phyloP scores from a whole-genome alignment of 495 filamentous ascomycete species.

The Neurospora hispaniola region DNA sequence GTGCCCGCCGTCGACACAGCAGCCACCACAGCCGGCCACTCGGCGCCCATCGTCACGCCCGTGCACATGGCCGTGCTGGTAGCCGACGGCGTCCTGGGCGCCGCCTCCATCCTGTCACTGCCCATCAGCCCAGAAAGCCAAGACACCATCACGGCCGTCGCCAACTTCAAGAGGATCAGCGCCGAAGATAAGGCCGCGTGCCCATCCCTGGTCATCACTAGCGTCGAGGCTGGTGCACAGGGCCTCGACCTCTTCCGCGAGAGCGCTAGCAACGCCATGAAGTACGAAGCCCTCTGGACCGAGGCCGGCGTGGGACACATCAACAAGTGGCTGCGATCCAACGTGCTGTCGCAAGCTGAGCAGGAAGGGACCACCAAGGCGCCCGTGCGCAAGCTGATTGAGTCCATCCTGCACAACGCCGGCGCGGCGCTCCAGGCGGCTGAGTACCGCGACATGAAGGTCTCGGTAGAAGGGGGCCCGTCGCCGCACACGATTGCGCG shows the following conservation, averaged over 20 bases:
- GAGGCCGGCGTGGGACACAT: conserved; percentile 55
- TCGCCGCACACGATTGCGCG: conserved; percentile 32
- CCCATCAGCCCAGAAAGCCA: conserved; percentile 21
- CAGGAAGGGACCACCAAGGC: conserved; percentile 40
- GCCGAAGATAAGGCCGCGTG: conserved; percentile 21
- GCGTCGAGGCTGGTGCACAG: conserved; percentile 37
- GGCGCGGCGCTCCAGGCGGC: conserved; percentile 41
- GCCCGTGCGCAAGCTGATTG: conserved; percentile 53
- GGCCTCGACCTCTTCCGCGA: conserved; percentile 57
- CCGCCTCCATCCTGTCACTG: conserved; percentile 27
- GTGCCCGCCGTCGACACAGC: conserved; percentile 63
- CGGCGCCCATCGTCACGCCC: conserved; percentile 61
- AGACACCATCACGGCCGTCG: conserved; percentile 28
- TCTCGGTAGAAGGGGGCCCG: conserved; percentile 10
- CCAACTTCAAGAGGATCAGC: conserved; percentile 30
- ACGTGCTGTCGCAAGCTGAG: conserved; percentile 26
- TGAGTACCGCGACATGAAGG: conserved; percentile 30
- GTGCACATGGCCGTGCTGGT: conserved; percentile 77
- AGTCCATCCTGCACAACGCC: conserved; percentile 52
- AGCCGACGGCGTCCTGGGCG: conserved; percentile 48
- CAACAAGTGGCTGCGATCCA: conserved; percentile 54
- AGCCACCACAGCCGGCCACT: conserved; percentile 46
- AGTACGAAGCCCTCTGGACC: conserved; percentile 66
- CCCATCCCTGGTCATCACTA: conserved; percentile 25
- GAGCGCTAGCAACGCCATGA: conserved; percentile 53